phyloP scores from a whole-genome alignment of 768 basidiomycete species.

The Tubosaeta brunneosetosa region DNA sequence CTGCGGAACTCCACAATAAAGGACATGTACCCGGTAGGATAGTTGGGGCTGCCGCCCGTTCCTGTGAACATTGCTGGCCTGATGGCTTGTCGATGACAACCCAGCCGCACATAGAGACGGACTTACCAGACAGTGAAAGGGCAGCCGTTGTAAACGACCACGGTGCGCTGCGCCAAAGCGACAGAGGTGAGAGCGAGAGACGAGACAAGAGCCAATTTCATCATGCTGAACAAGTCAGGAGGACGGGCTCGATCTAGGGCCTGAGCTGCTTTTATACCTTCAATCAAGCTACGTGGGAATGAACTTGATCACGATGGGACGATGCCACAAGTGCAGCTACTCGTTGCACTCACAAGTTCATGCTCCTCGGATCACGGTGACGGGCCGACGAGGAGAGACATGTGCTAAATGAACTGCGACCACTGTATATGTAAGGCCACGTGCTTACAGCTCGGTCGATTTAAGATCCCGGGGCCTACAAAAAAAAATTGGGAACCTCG shows the following conservation, averaged over 20 bases:
- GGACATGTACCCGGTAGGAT: conserved; percentile 41
- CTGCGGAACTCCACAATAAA: not conserved
- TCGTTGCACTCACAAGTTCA: not conserved
- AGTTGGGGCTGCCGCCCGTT: conserved; percentile 42
- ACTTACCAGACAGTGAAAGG: conserved; percentile 65
- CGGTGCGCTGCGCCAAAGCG: conserved; percentile 47
- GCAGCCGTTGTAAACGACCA: conserved; percentile 59
- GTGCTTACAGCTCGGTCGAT: no score
- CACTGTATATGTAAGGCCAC: not conserved
- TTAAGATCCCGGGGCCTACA: not conserved
- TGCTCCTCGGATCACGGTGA: not conserved
- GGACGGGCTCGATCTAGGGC: not conserved
- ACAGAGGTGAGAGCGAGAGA: conserved; percentile 29
- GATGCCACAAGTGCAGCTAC: not conserved
- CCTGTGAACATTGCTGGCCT: conserved; percentile 60
- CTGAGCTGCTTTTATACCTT: conserved; percentile 15
- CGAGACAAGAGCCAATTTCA: conserved; percentile 22
- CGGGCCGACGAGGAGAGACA: not conserved
- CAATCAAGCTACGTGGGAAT: not conserved
- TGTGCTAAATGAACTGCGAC: not conserved
- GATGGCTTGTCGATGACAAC: not conserved
- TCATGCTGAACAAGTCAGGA: conserved; percentile 6
- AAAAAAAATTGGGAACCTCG: not conserved
- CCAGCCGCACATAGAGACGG: not conserved
- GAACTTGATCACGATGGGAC: not conserved